Percentiles rank a stretch among this genome's conserved stretches.
These are phyloP conservation scores for Cyberlindnera samutprakarnensis DNA, from an alignment of 805 yeast species.

Conservation along the genomic window DNA sequence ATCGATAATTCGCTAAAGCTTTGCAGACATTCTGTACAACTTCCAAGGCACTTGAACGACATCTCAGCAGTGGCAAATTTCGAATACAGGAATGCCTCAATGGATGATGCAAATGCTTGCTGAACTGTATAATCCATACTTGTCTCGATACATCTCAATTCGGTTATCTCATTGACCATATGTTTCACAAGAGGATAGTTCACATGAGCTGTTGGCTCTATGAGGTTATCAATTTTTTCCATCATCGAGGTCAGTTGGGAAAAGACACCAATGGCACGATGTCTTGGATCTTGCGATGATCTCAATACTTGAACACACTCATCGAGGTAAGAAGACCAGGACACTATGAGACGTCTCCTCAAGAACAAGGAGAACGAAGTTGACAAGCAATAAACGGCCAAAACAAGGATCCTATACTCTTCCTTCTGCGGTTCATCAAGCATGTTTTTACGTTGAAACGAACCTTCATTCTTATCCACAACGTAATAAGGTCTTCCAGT, in stretches of 20 bases:
- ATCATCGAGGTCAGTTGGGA: slow-evolving; percentile 51
- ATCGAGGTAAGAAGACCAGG: slow-evolving; percentile 56
- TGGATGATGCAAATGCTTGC: slow-evolving; percentile 16
- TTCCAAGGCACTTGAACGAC: slow-evolving; percentile 16
- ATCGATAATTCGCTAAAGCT: slow-evolving; percentile 11
- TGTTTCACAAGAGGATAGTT: slow-evolving; percentile 12
- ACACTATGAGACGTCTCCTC: slow-evolving; percentile 52
- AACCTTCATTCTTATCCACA: slow-evolving; percentile 32
- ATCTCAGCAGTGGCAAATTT: slow-evolving; percentile 11
- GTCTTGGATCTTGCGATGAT: slow-evolving; percentile 23
- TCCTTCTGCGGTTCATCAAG: slow-evolving; percentile 31
- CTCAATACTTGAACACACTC: slow-evolving; percentile 49
- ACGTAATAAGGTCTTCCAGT: slow-evolving; percentile 43
- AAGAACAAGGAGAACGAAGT: slow-evolving; percentile 59
- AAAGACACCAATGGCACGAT: slow-evolving; percentile 44
- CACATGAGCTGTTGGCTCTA: slow-evolving; percentile 11
- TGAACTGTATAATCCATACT: slow-evolving; percentile 10
- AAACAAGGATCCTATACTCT: slow-evolving; percentile 44
- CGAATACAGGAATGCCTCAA: slow-evolving; percentile 21
- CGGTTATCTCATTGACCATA: slow-evolving; percentile 13
- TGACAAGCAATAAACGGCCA: slow-evolving; percentile 54
- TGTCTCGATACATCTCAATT: slow-evolving; percentile 4
- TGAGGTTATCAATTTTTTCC: slow-evolving; percentile 40
- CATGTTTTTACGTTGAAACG: slow-evolving; percentile 32
- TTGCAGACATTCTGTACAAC: slow-evolving; percentile 14